Evolutionary conservation across 306 rosid genomes (phyloP).

Genomic region (Ochetophila trinervis): DNA sequence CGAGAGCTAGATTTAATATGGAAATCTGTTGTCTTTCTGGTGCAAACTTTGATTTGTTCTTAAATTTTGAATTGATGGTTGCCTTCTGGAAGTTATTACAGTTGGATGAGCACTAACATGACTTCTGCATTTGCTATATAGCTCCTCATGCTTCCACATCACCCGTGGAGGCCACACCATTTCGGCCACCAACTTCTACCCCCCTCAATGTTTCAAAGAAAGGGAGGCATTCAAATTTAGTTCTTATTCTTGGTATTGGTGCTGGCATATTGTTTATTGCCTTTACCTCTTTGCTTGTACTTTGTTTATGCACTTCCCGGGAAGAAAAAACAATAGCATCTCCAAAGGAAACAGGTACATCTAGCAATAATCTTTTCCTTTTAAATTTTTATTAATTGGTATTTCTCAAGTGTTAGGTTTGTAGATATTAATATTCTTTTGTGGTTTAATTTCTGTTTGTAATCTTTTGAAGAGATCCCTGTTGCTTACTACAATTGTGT

Average conservation of each 20-base stretch:
- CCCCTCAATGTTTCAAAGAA: conserved; percentile 41
- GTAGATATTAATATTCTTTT: not conserved
- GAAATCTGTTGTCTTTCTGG: not conserved
- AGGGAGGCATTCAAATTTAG: conserved; percentile 58
- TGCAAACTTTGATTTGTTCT: not conserved
- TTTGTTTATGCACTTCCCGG: conserved; percentile 53
- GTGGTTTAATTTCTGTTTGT: conserved; percentile 1
- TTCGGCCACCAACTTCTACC: conserved; percentile 41
- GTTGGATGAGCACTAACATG: conserved; percentile 20
- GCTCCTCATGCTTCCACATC: conserved; percentile 63
- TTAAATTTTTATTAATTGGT: not conserved
- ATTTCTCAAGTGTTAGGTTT: conserved; percentile 21
- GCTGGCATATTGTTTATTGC: conserved; percentile 65
- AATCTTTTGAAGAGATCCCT: conserved; percentile 8
- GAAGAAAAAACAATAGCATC: conserved; percentile 49
- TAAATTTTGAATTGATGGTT: not conserved
- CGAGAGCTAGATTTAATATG: not conserved
- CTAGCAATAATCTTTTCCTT: not conserved
- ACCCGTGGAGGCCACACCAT: conserved; percentile 47
- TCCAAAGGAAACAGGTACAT: conserved; percentile 55
- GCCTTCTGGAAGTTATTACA: not conserved
- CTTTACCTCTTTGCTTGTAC: conserved; percentile 47
- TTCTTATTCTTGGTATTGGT: conserved; percentile 63
- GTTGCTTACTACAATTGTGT: conserved; percentile 7
- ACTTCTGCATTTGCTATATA: conserved; percentile 28